These are phyloP conservation scores for Tuber microsphaerosporum DNA, from an alignment of 495 filamentous ascomycete species.

Conservation along the genomic window DNA sequence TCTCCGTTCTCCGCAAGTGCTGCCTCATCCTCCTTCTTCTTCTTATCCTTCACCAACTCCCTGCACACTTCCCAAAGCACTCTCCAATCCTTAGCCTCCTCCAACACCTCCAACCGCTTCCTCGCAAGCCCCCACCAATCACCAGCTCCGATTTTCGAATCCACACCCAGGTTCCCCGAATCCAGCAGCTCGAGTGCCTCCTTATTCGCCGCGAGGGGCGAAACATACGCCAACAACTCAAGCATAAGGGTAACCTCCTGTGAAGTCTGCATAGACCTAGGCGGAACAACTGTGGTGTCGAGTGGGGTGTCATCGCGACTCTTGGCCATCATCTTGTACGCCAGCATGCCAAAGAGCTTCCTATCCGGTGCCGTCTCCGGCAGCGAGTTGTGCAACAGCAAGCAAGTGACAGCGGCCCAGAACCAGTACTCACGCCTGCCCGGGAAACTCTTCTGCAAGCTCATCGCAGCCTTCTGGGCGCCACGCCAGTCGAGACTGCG, in stretches of 20 bases:
- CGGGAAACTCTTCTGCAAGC: constrained; percentile 54
- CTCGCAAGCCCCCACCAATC: constrained; percentile 50
- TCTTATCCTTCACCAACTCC: constrained; percentile 43
- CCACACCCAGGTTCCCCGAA: constrained; percentile 49
- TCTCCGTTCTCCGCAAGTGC: constrained; percentile 13
- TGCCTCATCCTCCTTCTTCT: constrained; percentile 43
- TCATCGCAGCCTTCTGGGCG: constrained; percentile 58
- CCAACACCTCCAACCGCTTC: constrained; percentile 47
- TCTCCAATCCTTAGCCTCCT: constrained; percentile 48
- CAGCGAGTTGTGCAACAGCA: constrained; percentile 43
- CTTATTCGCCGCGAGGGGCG: constrained; percentile 26
- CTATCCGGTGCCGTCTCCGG: constrained; percentile 47
- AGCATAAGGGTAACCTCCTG: constrained; percentile 54
- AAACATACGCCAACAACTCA: constrained; percentile 45
- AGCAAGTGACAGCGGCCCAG: constrained; percentile 53
- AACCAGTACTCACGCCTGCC: constrained; percentile 54
- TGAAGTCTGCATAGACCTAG: constrained; percentile 50
- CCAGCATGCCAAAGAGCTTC: constrained; percentile 53
- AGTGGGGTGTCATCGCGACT: constrained; percentile 50
- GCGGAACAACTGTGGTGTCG: constrained; percentile 42
- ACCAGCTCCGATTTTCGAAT: constrained; percentile 50
- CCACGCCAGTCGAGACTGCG: constrained; percentile 51
- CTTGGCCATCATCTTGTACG: constrained; percentile 56
- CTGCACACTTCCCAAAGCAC: constrained; percentile 46
- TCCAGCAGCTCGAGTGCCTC: constrained; percentile 51